Evolutionary conservation across 169 alveolate species (phyloP).

Genomic region (Plasmodium billcollinsi): DNA sequence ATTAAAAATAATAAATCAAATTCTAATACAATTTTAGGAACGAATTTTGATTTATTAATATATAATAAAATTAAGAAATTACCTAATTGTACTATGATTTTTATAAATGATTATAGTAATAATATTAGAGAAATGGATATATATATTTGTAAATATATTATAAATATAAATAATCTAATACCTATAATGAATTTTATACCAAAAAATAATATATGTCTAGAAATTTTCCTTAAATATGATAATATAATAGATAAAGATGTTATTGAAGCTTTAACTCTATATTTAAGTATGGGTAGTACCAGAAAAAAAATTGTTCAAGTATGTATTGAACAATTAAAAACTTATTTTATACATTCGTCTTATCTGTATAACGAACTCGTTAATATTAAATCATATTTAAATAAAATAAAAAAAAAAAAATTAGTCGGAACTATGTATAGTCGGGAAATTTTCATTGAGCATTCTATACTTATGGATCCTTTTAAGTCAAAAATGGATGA

Average conservation of each 20-base stretch:
- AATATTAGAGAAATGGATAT: conserved; percentile 60
- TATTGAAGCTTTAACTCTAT: conserved; percentile 45
- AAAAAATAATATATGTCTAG: conserved; percentile 39
- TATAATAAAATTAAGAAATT: conserved; percentile 22
- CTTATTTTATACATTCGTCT: conserved; percentile 20
- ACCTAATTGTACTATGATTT: conserved; percentile 42
- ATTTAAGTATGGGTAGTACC: conserved; percentile 13
- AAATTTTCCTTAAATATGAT: conserved; percentile 62
- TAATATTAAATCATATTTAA: conserved; percentile 29
- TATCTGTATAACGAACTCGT: conserved; percentile 39
- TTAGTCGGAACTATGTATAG: neutral
- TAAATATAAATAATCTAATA: conserved; percentile 54
- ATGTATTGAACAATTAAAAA: conserved; percentile 21
- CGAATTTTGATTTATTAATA: conserved; percentile 51
- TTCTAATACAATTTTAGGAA: neutral
- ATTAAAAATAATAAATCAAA: neutral
- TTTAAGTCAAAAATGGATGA: conserved; percentile 25
- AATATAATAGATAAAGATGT: conserved; percentile 56
- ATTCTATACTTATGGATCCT: conserved; percentile 41
- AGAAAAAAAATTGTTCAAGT: conserved; percentile 52
- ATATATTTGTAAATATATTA: conserved; percentile 44
- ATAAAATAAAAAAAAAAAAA: conserved; percentile 23
- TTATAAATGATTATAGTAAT: conserved; percentile 47
- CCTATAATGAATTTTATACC: conserved; percentile 65
- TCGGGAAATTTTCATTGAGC: conserved; percentile 70